Evolutionary conservation across 768 basidiomycete species (phyloP).

Genomic region (Galerina sulciceps): DNA sequence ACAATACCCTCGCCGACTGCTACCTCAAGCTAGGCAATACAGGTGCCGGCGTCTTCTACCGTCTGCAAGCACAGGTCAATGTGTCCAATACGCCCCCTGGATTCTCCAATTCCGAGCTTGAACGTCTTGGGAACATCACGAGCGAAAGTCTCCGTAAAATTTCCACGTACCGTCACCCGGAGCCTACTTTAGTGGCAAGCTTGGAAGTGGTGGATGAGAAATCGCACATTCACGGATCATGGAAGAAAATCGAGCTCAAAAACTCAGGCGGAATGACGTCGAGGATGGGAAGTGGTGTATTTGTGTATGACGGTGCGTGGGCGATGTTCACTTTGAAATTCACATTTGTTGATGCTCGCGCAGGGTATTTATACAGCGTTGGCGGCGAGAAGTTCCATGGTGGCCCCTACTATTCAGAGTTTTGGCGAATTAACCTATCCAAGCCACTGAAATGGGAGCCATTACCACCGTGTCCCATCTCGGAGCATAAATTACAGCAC

Average conservation of each 20-base stretch:
- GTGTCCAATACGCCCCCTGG: not conserved
- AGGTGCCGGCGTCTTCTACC: not conserved
- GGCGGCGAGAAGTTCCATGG: not conserved
- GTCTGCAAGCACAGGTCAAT: not conserved
- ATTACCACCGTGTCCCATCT: not conserved
- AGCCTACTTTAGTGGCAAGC: not conserved
- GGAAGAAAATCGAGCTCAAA: slow-evolving; percentile 1
- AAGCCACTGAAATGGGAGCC: not conserved
- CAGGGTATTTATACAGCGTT: slow-evolving; percentile 2
- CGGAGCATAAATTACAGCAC: not conserved
- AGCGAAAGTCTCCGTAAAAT: not conserved
- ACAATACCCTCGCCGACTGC: not conserved
- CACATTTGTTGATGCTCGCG: not conserved
- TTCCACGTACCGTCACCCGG: not conserved
- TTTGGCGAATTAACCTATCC: slow-evolving; percentile 5
- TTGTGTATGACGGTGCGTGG: not conserved
- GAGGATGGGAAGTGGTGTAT: slow-evolving; percentile 1
- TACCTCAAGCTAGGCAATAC: slow-evolving; percentile 1
- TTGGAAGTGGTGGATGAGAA: not conserved
- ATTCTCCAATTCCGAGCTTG: not conserved
- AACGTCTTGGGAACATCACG: not conserved
- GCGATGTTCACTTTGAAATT: too few relatives aligned
- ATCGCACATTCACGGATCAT: slow-evolving; percentile 8
- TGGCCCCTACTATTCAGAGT: slow-evolving; percentile 1
- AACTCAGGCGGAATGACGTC: not conserved